Evolutionary conservation across 192 early-diverging fungal species (phyloP).

Genomic region (Linnemannia elongata): DNA sequence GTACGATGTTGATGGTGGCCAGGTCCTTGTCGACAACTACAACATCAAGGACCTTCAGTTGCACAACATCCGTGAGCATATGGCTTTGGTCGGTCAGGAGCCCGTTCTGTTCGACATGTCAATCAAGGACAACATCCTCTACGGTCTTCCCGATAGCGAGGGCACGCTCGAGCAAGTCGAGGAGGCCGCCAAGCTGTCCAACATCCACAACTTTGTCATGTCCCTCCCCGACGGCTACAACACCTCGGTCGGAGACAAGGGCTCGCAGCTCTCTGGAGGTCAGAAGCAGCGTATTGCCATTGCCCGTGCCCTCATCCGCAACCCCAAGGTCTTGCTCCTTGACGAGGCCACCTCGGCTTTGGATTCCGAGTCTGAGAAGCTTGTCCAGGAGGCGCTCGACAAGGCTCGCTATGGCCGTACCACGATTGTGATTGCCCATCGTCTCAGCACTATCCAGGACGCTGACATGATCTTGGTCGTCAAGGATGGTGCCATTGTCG

Average conservation of each 20-base stretch:
- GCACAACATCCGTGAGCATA: conserved; percentile 73
- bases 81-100: conserved; percentile 95
- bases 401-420: conserved; percentile 77
- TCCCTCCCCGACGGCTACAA: conserved; percentile 71
- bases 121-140: conserved; percentile 91
- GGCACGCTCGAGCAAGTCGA: conserved; percentile 71
- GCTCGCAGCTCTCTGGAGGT: conserved; percentile 73
- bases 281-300: conserved; percentile 92
- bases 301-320: conserved; percentile 90
- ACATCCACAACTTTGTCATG: conserved; percentile 71
- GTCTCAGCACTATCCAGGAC: conserved; percentile 79
- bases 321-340: conserved; percentile 86
- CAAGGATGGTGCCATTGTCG: conserved; percentile 75
- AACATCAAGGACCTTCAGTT: conserved; percentile 75
- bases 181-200: conserved; percentile 67
- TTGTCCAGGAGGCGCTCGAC: conserved; percentile 80
- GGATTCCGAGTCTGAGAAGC: conserved; percentile 78
- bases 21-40: conserved; percentile 70
- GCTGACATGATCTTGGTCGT: conserved; percentile 89
- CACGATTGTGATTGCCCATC: conserved; percentile 82
- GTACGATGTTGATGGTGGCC: conserved; percentile 80
- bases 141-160: conserved; percentile 64
- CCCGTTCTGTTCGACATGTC: conserved; percentile 91
- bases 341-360: conserved; percentile 88
- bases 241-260: conserved; percentile 79